Conservation (phyloP, 139 green algal genomes). For the Asterochloris erici region DNA sequence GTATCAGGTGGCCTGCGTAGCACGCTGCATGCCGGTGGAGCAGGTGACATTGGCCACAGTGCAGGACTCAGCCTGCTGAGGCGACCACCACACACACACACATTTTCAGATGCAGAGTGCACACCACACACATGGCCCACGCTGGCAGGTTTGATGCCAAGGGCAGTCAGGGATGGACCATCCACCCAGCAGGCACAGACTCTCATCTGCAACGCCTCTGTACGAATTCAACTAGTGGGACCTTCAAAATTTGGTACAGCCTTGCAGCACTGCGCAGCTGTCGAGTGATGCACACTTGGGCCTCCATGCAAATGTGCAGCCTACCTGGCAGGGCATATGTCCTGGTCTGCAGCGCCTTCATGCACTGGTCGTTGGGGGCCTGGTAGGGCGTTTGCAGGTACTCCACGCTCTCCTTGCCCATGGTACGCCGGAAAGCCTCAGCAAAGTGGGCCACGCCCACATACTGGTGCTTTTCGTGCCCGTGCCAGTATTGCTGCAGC, state of each 20-base stretch:
- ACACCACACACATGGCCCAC: background rate
- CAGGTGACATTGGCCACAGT: no score
- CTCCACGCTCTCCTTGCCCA: slow-evolving; percentile 9
- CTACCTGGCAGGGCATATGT: slow-evolving; percentile 24
- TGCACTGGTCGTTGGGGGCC: background rate
- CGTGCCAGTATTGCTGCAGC: slow-evolving; percentile 34
- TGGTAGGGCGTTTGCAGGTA: slow-evolving; percentile 12
- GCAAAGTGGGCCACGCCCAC: slow-evolving; percentile 28
- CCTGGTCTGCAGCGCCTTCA: slow-evolving; percentile 27
- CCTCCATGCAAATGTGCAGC: background rate
- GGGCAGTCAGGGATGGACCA: background rate
- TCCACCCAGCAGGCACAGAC: background rate
- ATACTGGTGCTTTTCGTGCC: slow-evolving; percentile 22
- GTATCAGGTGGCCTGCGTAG: no score
- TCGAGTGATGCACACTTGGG: background rate
- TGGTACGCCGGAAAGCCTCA: slow-evolving; percentile 23
- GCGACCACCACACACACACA: no score
- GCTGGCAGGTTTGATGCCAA: background rate
- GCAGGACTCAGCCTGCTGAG: no score
- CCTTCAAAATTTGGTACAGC: background rate
- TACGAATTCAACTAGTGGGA: background rate
- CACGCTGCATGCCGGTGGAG: no score
- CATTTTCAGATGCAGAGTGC: no score
- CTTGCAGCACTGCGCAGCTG: background rate
- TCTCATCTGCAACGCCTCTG: background rate